These are phyloP conservation scores for Trametes pubescens DNA, from an alignment of 1,284 basidiomycete species.

Conservation along the genomic window DNA sequence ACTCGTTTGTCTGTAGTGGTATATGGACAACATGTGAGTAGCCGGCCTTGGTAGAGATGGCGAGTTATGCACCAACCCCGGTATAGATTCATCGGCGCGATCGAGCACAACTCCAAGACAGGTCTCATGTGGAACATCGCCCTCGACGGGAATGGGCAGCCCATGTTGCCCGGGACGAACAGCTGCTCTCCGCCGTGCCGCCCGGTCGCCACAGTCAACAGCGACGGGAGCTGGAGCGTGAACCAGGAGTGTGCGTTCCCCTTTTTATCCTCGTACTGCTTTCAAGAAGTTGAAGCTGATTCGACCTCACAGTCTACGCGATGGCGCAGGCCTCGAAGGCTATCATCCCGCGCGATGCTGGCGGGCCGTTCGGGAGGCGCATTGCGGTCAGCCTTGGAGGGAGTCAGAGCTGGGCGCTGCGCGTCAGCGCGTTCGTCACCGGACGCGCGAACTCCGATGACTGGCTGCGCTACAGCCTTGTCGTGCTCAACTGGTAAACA, in stretches of 20 bases:
- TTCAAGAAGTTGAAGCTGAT: background rate
- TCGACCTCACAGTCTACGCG: slow-evolving; percentile 60
- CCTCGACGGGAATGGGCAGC: slow-evolving; percentile 65
- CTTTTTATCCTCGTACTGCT: too few relatives aligned
- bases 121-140: slow-evolving; percentile 74
- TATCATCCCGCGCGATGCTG: slow-evolving; percentile 69
- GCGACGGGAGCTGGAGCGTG: slow-evolving; percentile 63
- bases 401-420: slow-evolving; percentile 61
- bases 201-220: slow-evolving; percentile 70
- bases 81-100: slow-evolving; percentile 51
- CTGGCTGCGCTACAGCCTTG: slow-evolving; percentile 71
- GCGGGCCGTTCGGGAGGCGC: slow-evolving; percentile 73
- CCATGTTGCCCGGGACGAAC: slow-evolving; percentile 67
- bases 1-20: slow-evolving; percentile 30
- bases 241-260: slow-evolving; percentile 80
- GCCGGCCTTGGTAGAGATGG: background rate
- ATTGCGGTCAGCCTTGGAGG: slow-evolving; percentile 71
- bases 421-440: slow-evolving; percentile 72
- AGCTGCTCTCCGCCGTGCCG: slow-evolving; percentile 73
- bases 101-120: slow-evolving; percentile 55
- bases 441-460: slow-evolving; percentile 60
- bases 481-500: slow-evolving; percentile 66
- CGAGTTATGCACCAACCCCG: background rate
- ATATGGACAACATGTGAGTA: slow-evolving; percentile 72
- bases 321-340: slow-evolving; percentile 82